Base-by-base conservation (phyloP, 345 rosid genomes). In the Excoecaria cochinchinensis region DNA sequence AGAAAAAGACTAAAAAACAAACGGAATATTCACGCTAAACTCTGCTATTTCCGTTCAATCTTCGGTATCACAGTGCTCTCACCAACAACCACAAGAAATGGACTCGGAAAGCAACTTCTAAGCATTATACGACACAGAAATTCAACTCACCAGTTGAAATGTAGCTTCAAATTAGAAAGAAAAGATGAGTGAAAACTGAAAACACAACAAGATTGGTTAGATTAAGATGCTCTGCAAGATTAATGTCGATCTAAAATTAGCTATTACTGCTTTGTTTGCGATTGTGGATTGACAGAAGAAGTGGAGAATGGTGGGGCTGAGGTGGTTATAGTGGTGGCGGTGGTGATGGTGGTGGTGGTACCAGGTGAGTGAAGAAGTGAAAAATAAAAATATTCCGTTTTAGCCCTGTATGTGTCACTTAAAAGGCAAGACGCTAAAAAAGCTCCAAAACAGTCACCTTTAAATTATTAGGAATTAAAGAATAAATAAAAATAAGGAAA, bases 101-200 rank as follows among this genome's bases (percentile, higher is more conserved):
- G 13, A 50, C 39, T 39, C 25, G 15, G 57, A 61, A 21, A 60
- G 38, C 39, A 61, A 21, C 53, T 62, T 60, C 16, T 17, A 44
- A n/a, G 48, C 38, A 52, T 8, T 12, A 13, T 1, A 13, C 51
- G 21, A 31, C 8, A 24, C 21, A 52, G 17, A 15, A 36, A 75
- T 74, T 57, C 65, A n/a, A 67, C 87, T 79, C 79, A 87, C 88
- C 87, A 61, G 76, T 24, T 78, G 55, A 79, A 87, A 87, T 83
- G 88, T 77, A 77, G 83, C 73, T 78, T 67, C 65, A 44, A 51
- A 31, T 25, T 17, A 62, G 69, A 60, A 46, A 25, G 16, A 51
- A 2, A 7, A 50, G 62, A 16, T 52, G 57, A 1, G n/a, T 52
- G 21, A 15, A 15, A 13, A 6, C 8, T 13, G 63, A 44, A 58